A percentile compares a stretch with the other conserved stretches of the same genome.
Conservation (phyloP, 2,329 filamentous ascomycete species). For the Alternaria brassicae region DNA sequence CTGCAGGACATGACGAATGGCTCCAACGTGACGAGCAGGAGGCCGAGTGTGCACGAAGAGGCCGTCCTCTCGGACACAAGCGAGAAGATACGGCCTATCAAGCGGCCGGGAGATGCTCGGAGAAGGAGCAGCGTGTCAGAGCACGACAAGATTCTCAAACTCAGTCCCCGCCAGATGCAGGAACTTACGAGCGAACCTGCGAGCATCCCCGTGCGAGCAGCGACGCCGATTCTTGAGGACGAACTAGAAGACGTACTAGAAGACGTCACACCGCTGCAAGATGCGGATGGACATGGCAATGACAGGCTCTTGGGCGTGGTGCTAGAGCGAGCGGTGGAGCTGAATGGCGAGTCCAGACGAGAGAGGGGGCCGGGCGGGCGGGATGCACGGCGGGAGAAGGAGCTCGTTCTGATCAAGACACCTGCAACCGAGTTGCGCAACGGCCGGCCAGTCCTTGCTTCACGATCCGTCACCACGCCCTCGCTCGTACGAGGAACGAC, state of each 20-base stretch:
- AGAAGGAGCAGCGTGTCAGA: conserved; percentile 48
- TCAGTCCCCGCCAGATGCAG: conserved; percentile 62
- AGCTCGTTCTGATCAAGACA: conserved; percentile 43
- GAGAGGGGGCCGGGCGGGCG: conserved; percentile 10
- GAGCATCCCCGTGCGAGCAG: conserved; percentile 60
- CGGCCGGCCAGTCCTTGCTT: conserved; percentile 40
- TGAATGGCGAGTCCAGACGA: conserved; percentile 13
- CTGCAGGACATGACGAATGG: conserved; percentile 25
- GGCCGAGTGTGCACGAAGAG: conserved; percentile 39
- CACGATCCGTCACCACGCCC: conserved; percentile 49
- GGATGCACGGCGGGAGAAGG: conserved; percentile 32
- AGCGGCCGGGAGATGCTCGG: conserved; percentile 45
- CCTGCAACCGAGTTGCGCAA: conserved; percentile 31
- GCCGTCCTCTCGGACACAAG: conserved; percentile 43
- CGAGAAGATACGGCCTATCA: conserved; percentile 43
- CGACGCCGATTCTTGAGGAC: conserved; percentile 49
- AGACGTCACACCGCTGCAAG: conserved; percentile 25
- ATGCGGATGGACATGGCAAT: conserved; percentile 21
- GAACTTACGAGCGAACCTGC: conserved; percentile 63
- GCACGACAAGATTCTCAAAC: conserved; percentile 56
- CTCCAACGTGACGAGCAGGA: conserved; percentile 25
- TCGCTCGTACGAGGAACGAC: conserved; percentile 49
- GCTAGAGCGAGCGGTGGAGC: conserved; percentile 29
- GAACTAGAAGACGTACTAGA: conserved; percentile 35
- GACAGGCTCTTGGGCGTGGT: conserved; percentile 30